These are phyloP conservation scores for Pelargonium hybrid DNA, from an alignment of 441 rosid species.

Conservation along the genomic window DNA sequence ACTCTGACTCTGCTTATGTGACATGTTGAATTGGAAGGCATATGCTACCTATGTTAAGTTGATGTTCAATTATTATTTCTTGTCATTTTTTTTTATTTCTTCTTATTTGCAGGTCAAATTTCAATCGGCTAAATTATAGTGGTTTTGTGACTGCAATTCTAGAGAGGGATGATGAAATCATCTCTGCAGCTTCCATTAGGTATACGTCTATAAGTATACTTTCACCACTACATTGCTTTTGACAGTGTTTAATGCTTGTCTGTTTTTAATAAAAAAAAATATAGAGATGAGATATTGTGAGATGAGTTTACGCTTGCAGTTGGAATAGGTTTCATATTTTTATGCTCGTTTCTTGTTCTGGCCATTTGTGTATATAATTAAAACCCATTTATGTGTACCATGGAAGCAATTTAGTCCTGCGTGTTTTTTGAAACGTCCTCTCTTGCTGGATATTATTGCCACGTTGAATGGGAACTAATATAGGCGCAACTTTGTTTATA, in stretches of 20 bases:
- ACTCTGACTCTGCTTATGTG: too few species aligned
- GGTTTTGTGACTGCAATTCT: conserved; percentile 67
- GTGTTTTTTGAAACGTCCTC: neutral
- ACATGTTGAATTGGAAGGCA: neutral
- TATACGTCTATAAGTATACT: conserved; percentile 22
- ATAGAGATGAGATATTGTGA: too few species aligned
- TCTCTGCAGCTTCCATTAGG: conserved; percentile 87
- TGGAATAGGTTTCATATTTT: neutral
- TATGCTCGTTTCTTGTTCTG: neutral
- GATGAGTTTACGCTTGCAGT: too few species aligned
- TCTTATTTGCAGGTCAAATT: conserved; percentile 58
- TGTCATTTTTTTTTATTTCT: conserved; percentile 11
- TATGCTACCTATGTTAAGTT: neutral
- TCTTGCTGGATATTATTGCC: neutral
- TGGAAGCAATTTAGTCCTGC: neutral
- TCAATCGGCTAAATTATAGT: conserved; percentile 58
- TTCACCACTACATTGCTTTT: neutral
- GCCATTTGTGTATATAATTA: neutral
- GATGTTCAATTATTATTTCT: neutral
- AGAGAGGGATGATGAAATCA: conserved; percentile 78
- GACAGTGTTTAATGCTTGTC: conserved; percentile 11
- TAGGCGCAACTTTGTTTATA: too few species aligned
- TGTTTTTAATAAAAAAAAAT: neutral
- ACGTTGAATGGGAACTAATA: neutral
- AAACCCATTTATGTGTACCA: neutral